Conservation (phyloP, 2,329 filamentous ascomycete genomes). For the Pestalotiopsis sp. region DNA sequence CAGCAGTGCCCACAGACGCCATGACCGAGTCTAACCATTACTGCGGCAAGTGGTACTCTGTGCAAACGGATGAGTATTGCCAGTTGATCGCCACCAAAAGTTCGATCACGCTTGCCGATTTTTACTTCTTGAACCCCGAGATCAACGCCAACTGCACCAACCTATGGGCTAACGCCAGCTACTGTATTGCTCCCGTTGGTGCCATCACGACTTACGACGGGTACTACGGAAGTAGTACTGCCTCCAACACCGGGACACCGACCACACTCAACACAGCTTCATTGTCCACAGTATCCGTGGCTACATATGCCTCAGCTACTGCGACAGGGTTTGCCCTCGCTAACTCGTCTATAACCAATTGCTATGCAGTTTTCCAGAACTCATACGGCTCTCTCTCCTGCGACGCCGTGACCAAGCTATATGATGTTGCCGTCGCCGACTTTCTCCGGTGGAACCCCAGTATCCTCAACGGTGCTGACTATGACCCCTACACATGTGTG, state of each 20-base stretch:
- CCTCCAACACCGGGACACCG: slow-evolving; percentile 13
- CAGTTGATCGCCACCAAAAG: slow-evolving; percentile 29
- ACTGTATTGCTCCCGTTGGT: slow-evolving; percentile 36
- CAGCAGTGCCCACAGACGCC: slow-evolving; percentile 25
- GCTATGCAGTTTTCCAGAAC: background rate
- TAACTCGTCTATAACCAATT: background rate
- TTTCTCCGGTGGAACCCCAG: slow-evolving; percentile 6
- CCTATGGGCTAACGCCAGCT: slow-evolving; percentile 30
- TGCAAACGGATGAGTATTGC: background rate
- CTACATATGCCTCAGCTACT: slow-evolving; percentile 18
- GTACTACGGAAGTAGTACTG: background rate
- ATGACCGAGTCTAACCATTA: background rate
- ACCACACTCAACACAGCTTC: slow-evolving; percentile 10
- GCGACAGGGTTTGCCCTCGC: background rate
- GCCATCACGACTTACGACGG: slow-evolving; percentile 23
- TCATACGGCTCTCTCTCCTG: background rate
- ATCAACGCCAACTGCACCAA: slow-evolving; percentile 38
- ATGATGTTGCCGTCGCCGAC: background rate
- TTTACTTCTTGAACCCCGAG: slow-evolving; percentile 34
- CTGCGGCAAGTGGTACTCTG: background rate
- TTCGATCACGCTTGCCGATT: slow-evolving; percentile 34
- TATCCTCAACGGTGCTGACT: background rate
- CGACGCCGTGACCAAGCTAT: slow-evolving; percentile 16
- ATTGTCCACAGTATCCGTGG: slow-evolving; percentile 12
- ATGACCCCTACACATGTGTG: background rate